Percentiles rank a stretch among this genome's conserved stretches.
Conservation (phyloP, 345 rosid species). For the Noccaea bulbosa region DNA sequence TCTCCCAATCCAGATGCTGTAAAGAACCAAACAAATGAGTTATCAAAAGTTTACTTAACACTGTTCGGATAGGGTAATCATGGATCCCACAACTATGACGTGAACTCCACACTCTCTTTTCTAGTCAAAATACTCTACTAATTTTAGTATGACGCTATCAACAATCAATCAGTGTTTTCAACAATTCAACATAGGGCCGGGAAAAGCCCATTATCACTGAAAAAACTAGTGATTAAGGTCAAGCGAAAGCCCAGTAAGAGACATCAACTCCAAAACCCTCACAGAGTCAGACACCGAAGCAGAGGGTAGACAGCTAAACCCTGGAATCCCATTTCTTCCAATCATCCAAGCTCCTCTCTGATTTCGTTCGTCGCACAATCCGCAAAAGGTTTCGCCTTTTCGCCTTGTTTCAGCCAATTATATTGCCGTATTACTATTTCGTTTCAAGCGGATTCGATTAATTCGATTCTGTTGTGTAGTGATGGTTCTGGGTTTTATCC, state of each 20-base stretch:
- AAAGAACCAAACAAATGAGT: constrained; percentile 3
- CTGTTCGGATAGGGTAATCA: constrained; percentile 30
- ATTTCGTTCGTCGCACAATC: constrained; percentile 29
- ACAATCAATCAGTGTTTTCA: not conserved
- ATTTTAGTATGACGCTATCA: not conserved
- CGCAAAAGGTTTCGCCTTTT: constrained; percentile 36
- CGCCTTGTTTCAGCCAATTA: constrained; percentile 1
- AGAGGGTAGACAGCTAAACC: constrained; percentile 33
- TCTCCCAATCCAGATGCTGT: constrained; percentile 18
- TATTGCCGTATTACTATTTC: not conserved
- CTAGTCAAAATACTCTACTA: not conserved
- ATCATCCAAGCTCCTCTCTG: constrained; percentile 20
- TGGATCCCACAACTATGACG: constrained; percentile 41
- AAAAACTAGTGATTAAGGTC: not conserved
- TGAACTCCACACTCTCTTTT: constrained; percentile 36
- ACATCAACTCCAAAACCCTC: constrained; percentile 35
- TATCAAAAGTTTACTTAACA: constrained; percentile 16
- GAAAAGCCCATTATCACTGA: not conserved
- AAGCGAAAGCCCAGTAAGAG: constrained; percentile 31
- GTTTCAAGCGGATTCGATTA: not conserved
- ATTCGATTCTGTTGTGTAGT: not conserved
- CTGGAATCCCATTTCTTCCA: constrained; percentile 23
- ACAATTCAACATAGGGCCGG: constrained; percentile 7
- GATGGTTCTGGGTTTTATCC: constrained; percentile 27
- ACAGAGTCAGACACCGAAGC: not conserved